Evolutionary conservation across 129 eudicot species (phyloP).

Genomic region (Pseudognaphalium luteoalbum): DNA sequence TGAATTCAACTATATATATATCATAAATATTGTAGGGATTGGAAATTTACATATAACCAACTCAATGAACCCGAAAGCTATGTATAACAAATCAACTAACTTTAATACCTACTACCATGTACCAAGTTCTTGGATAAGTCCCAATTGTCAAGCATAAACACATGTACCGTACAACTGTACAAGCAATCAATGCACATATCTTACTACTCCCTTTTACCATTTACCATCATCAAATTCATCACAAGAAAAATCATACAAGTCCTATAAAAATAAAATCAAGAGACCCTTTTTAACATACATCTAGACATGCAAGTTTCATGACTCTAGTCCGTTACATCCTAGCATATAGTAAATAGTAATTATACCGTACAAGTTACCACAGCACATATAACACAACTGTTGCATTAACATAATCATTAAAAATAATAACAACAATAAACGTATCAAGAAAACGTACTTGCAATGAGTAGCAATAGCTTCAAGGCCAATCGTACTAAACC

Average conservation of each 20-base stretch:
- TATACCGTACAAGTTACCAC: background rate
- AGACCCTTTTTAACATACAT: background rate
- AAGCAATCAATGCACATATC: background rate
- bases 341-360: background rate
- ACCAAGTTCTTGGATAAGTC: background rate
- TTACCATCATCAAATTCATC: too few species aligned
- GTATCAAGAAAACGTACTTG: constrained; percentile 43
- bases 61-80: too few species aligned
- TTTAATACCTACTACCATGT: too few species aligned
- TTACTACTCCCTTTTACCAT: background rate
- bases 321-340: background rate
- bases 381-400: background rate
- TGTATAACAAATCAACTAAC: too few species aligned
- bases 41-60: too few species aligned
- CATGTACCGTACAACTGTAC: background rate
- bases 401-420: background rate
- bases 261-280: background rate
- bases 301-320: background rate
- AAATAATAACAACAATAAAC: background rate
- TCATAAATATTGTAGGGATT: too few species aligned
- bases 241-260: background rate
- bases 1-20: too few species aligned
- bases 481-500: constrained; percentile 75
- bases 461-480: constrained; percentile 73
- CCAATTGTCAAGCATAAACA: too few species aligned